Conservation (phyloP, 2,329 filamentous ascomycete species). For the Daldinia sp. region DNA sequence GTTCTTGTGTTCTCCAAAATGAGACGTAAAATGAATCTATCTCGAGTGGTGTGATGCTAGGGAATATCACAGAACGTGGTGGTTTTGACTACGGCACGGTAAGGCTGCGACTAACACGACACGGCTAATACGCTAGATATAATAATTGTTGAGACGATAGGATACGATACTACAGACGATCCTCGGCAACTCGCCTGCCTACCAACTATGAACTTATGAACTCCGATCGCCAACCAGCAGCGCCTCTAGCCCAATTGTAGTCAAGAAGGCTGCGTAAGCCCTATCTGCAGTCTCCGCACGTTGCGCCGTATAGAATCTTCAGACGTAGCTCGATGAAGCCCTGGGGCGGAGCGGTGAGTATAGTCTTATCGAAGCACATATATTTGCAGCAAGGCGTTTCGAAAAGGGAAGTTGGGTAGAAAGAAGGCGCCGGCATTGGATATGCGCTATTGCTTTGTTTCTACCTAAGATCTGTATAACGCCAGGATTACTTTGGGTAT, state of each 20-base stretch:
- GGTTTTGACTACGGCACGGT: slow-evolving; percentile 14
- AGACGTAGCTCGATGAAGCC: slow-evolving; percentile 14
- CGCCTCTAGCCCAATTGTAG: slow-evolving; percentile 14
- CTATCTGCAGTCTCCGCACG: slow-evolving; percentile 10
- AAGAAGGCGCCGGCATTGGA: slow-evolving; percentile 4
- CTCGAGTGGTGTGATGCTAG: slow-evolving; percentile 4
- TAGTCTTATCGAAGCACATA: slow-evolving; percentile 11
- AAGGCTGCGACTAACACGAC: slow-evolving; percentile 16
- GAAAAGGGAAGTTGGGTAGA: slow-evolving; percentile 34
- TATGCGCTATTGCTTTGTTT: slow-evolving; percentile 19
- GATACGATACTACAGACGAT: slow-evolving; percentile 1
- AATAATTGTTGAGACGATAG: slow-evolving; percentile 7
- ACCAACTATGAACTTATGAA: background rate
- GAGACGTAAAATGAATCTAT: slow-evolving; percentile 23
- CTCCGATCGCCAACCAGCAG: slow-evolving; percentile 12
- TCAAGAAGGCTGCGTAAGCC: slow-evolving; percentile 39
- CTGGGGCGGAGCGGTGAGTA: slow-evolving; percentile 23
- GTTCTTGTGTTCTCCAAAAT: slow-evolving; percentile 1
- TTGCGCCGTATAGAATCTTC: slow-evolving; percentile 8
- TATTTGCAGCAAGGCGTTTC: slow-evolving; percentile 5
- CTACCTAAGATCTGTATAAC: background rate
- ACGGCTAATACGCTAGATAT: no score
- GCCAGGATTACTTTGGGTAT: background rate
- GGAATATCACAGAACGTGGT: slow-evolving; percentile 9
- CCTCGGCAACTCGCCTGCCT: slow-evolving; percentile 1